Evolutionary conservation across 1,139 yeast genomes (phyloP), one percentile per base, ranked within the genome.

Genomic region (Suhomyces terraborum): DNA sequence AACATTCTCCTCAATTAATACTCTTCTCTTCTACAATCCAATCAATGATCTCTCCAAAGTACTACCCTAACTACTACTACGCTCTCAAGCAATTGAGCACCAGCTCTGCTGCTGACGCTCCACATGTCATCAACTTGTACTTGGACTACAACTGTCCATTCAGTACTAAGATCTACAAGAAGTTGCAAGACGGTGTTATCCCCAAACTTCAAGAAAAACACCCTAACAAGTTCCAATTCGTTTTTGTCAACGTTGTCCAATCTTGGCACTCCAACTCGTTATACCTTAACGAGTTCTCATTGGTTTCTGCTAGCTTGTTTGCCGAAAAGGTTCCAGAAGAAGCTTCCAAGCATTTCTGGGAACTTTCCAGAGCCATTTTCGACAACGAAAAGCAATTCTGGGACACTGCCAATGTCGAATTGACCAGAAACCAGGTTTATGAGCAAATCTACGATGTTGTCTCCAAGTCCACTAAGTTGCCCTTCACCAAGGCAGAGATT

Each of bases 181-280:
- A 81, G 42, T 61, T 87, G 48, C 68, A 73, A 47, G 59, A 67
- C 10, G 67, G 69, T 18, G 72, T 86, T 12, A 70, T 82, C 29
- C 88, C 89, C 5, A 50, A 61, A 27, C 62, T 82, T 40, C 72
- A 78, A 38, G 48, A 62, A 35, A 61, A 67, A 38, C 67, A 73
- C 46, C 79, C 82, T 0, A 73, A 71, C 40, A 60, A 72, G 47
- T 79, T 82, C 53, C 80, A 80, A 52, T 70, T 83, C 44, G 75
- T 77, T 4, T 74, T 77, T 57, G 74, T 83, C 48, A 82, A 85
- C 52, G 88, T 83, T 25, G 70, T 84, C 27, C 95, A 88, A 62
- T 93, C 94, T 50, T 88, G 95, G 95, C 96, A 88, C 58, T 82
- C 93, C 23, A 75, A 79, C 40, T 82, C 91, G 1, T 75, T 77